A percentile compares a stretch with the other conserved stretches of the same genome.
Conservation (phyloP, 148 eudicot genomes). For the Rheum nobile region DNA sequence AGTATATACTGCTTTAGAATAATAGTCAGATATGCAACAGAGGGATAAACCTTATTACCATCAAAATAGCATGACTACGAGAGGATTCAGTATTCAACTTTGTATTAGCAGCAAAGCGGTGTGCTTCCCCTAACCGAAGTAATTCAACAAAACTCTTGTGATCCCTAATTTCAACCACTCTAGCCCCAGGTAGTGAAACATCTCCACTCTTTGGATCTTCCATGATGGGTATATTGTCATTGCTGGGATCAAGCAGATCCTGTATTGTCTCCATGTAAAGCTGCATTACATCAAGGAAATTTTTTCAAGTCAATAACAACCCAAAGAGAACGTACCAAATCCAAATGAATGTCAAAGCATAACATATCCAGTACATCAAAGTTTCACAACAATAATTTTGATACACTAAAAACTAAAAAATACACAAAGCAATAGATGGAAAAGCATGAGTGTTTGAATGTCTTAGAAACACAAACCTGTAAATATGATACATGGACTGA, state of each 20-base stretch:
- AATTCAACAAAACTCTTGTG: slow-evolving; percentile 67
- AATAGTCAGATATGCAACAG: not conserved
- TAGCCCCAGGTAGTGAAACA: slow-evolving; percentile 78
- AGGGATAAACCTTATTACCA: slow-evolving; percentile 34
- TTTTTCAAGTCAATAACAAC: not conserved
- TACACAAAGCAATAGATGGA: not conserved
- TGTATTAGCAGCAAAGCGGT: slow-evolving; percentile 91
- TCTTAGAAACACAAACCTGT: slow-evolving; percentile 38
- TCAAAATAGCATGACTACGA: slow-evolving; percentile 85
- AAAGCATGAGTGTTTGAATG: not conserved
- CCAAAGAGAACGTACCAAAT: not conserved
- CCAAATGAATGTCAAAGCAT: not conserved
- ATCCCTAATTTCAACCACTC: slow-evolving; percentile 56
- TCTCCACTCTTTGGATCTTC: slow-evolving; percentile 89
- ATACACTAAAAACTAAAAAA: not conserved
- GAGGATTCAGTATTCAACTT: slow-evolving; percentile 92
- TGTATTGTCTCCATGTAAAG: slow-evolving; percentile 94
- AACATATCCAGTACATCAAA: not conserved
- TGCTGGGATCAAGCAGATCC: slow-evolving; percentile 76
- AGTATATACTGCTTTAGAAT: not conserved
- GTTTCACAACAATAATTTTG: not conserved
- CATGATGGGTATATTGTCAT: slow-evolving; percentile 65
- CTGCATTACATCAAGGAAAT: slow-evolving; percentile 21
- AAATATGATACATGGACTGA: slow-evolving; percentile 61
- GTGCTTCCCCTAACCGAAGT: slow-evolving; percentile 72